phyloP scores from a whole-genome alignment of 2,329 filamentous ascomycete genomes.

The Neonectria coccinea region DNA sequence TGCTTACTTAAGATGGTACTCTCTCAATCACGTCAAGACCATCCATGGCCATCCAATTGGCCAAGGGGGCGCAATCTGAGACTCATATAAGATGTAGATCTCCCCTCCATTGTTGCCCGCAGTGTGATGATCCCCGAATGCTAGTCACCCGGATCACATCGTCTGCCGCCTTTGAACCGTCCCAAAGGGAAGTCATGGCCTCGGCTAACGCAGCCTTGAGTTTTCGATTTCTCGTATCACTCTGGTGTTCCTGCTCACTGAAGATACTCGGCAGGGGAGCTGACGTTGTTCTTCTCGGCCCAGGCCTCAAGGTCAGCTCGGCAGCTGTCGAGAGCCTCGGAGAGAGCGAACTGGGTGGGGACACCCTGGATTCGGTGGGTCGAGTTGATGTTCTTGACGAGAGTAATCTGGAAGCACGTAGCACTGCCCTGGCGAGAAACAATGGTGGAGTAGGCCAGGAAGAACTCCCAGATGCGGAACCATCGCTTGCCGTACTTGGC shows the following conservation, averaged over 20 bases:
- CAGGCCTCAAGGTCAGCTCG: conserved; percentile 51
- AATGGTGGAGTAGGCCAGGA: conserved; percentile 89
- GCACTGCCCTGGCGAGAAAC: conserved; percentile 86
- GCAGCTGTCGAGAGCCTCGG: conserved; percentile 65
- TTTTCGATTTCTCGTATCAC: conserved; percentile 5
- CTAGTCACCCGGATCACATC: conserved; percentile 12
- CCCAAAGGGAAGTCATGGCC: conserved; percentile 11
- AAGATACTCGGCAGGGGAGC: conserved; percentile 48
- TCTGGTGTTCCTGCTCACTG: conserved; percentile 8
- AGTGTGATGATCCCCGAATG: conserved; percentile 8
- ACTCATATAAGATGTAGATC: conserved; percentile 39
- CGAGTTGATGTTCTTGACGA: conserved; percentile 94
- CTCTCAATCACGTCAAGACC: conserved; percentile 42
- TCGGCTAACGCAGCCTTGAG: conserved; percentile 7
- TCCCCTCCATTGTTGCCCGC: conserved; percentile 23
- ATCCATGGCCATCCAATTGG: conserved; percentile 31
- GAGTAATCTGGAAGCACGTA: conserved; percentile 88
- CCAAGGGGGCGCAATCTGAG: conserved; percentile 43
- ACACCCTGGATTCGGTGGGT: conserved; percentile 87
- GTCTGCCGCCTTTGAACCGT: conserved; percentile 20
- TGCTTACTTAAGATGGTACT: conserved; percentile 38
- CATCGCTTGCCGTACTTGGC: conserved; percentile 96
- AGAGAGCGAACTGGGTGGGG: conserved; percentile 74
- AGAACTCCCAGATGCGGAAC: conserved; percentile 97
- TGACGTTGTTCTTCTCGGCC: conserved; percentile 53